Evolutionary conservation across 1,139 yeast species (phyloP).

Genomic region (Ogataea hybrid): DNA sequence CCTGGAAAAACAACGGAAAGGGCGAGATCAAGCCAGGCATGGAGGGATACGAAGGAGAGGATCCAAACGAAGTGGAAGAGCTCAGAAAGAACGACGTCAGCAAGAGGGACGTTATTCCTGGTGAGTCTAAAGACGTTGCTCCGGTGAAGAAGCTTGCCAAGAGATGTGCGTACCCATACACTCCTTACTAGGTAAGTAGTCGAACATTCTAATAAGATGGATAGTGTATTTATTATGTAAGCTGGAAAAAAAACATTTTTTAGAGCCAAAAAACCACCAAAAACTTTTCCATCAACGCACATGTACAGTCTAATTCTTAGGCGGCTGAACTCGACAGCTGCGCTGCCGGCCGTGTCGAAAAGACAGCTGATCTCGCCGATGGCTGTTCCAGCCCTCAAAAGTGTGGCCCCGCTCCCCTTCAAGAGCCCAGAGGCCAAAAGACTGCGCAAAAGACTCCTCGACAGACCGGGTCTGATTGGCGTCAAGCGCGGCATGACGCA

Average conservation of each 20-base stretch:
- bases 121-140: slow-evolving; percentile 4
- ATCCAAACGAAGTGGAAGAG: slow-evolving; percentile 17
- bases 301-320: slow-evolving; percentile 11
- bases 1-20: slow-evolving; percentile 33
- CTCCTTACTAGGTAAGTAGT: slow-evolving; percentile 17
- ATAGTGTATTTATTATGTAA: slow-evolving; percentile 7
- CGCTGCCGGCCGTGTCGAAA: slow-evolving; percentile 7
- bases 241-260: background rate
- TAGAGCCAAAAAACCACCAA: background rate
- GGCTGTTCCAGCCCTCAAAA: slow-evolving; percentile 48
- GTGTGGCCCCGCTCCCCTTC: slow-evolving; percentile 43
- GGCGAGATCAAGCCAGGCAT: slow-evolving; percentile 32
- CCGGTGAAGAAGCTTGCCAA: slow-evolving; percentile 13
- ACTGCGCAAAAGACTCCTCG: slow-evolving; percentile 63
- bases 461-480: slow-evolving; percentile 82
- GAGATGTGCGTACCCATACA: slow-evolving; percentile 21
- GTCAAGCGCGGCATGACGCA: slow-evolving; percentile 89
- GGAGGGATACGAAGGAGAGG: slow-evolving; percentile 24
- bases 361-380: slow-evolving; percentile 46
- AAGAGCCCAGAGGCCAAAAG: slow-evolving; percentile 60
- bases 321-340: slow-evolving; percentile 9
- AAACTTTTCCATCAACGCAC: slow-evolving; percentile 7
- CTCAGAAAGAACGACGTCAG: slow-evolving; percentile 15
- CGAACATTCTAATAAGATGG: background rate
- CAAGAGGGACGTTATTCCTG: slow-evolving; percentile 16